Percentiles rank a stretch among this genome's conserved stretches.
Evolutionary conservation across 768 basidiomycete genomes (phyloP).

Genomic region (Cystobasidium tubakii): DNA sequence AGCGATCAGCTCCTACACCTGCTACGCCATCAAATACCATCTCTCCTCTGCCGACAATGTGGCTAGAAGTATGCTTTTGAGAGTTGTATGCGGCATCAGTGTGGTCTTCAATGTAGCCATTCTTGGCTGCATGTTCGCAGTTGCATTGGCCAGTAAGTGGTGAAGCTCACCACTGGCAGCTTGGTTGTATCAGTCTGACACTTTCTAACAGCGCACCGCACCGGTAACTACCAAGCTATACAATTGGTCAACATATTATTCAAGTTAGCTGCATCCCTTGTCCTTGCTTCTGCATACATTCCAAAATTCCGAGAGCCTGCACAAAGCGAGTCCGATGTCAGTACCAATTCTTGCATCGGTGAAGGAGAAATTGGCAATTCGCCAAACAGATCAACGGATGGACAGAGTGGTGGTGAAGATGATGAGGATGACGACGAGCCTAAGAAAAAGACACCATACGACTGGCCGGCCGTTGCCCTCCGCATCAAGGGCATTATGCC

Average conservation of each 20-base stretch:
- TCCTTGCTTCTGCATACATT: background rate
- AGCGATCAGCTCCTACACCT: background rate
- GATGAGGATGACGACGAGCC: slow-evolving; percentile 3
- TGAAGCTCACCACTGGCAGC: background rate
- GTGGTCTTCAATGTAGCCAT: background rate
- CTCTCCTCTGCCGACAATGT: background rate
- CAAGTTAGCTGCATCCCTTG: background rate
- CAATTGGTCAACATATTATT: background rate
- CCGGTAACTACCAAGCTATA: background rate
- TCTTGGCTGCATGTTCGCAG: background rate
- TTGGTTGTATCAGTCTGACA: background rate
- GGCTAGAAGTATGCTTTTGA: background rate
- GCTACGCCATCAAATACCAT: background rate
- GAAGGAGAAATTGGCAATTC: background rate
- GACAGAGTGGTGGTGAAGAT: background rate
- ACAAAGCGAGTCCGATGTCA: background rate
- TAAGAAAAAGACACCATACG: slow-evolving; percentile 6
- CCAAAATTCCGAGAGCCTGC: background rate
- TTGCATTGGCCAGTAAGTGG: background rate
- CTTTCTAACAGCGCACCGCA: background rate
- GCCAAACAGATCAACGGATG: background rate
- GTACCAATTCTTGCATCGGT: background rate
- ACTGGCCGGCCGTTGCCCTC: background rate
- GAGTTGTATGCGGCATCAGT: background rate
- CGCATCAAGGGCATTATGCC: background rate